Percentiles rank a stretch among this genome's conserved stretches.
These are phyloP conservation scores for Strobilomyces dryophilus DNA, from an alignment of 768 basidiomycete species.

Conservation along the genomic window DNA sequence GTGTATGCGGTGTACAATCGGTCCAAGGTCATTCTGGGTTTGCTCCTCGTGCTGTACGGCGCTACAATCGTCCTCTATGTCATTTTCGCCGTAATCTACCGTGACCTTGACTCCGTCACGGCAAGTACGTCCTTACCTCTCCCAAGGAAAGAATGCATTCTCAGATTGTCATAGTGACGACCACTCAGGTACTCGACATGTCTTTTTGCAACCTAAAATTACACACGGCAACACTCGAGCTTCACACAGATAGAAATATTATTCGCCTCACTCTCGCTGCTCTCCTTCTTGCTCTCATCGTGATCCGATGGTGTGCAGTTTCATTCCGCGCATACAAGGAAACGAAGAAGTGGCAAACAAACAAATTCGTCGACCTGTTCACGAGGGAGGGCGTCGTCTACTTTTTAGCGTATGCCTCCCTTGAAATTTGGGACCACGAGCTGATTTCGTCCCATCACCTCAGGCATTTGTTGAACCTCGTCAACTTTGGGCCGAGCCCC, in stretches of 20 bases:
- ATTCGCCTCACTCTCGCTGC: conserved; percentile 11
- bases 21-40: conserved; percentile 10
- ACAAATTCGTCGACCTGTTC: conserved; percentile 13
- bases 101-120: conserved; percentile 4
- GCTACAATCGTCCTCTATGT: background rate
- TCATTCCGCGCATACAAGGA: conserved; percentile 6
- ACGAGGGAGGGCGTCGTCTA: conserved; percentile 15
- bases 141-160: background rate
- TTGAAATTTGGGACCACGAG: background rate
- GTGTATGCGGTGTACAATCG: conserved; percentile 23
- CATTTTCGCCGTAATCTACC: background rate
- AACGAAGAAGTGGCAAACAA: conserved; percentile 7
- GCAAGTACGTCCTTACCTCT: conserved; percentile 1
- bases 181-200: conserved; percentile 7
- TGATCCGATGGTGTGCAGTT: conserved; percentile 7
- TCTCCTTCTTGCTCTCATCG: conserved; percentile 8
- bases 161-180: conserved; percentile 9
- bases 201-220: conserved; percentile 13
- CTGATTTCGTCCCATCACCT: background rate
- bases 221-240: too few species aligned
- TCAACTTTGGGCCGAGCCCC: background rate
- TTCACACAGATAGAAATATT: conserved; percentile 9
- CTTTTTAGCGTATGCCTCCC: conserved; percentile 15
- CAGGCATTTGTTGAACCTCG: conserved; percentile 12
- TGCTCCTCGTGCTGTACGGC: conserved; percentile 13